phyloP scores from a whole-genome alignment of 2,329 filamentous ascomycete genomes.

The Whalleya microplaca region DNA sequence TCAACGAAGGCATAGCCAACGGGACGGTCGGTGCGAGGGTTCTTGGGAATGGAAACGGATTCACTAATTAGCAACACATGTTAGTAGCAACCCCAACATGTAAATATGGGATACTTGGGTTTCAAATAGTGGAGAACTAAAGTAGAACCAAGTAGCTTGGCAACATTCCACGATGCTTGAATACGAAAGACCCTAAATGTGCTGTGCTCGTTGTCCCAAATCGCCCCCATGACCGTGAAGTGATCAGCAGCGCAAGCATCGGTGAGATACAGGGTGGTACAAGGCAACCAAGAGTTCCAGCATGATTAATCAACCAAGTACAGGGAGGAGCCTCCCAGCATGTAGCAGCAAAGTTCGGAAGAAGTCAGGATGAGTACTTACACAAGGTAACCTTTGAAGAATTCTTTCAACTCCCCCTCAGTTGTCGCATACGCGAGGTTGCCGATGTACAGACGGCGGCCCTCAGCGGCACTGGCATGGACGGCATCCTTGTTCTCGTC shows the following conservation, averaged over 20 bases:
- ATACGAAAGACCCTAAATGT: neutral
- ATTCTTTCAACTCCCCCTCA: conserved; percentile 99
- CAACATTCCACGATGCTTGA: neutral
- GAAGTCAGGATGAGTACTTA: conserved; percentile 58
- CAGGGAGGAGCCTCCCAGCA: neutral
- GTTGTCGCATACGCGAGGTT: conserved; percentile 99
- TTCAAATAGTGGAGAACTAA: neutral
- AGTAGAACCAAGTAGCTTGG: neutral
- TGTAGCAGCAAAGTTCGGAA: neutral
- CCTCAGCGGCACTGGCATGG: conserved; percentile 96
- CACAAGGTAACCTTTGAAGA: conserved; percentile 99
- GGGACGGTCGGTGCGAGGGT: conserved; percentile 96
- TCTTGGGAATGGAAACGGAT: conserved; percentile 98
- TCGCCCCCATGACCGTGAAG: neutral
- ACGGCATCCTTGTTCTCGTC: conserved; percentile 77
- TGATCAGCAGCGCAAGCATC: neutral
- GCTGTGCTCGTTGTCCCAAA: neutral
- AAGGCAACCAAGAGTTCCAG: conserved; percentile 7
- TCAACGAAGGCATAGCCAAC: conserved; percentile 99
- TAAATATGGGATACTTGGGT: neutral
- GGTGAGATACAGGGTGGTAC: conserved; percentile 8
- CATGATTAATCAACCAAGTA: conserved; percentile 6
- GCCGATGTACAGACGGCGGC: conserved; percentile 99
- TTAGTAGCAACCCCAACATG: conserved; percentile 17
- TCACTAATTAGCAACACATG: conserved; percentile 64